Evolutionary conservation across 1,139 yeast genomes (phyloP).

Genomic region (Neolecta irregularis): DNA sequence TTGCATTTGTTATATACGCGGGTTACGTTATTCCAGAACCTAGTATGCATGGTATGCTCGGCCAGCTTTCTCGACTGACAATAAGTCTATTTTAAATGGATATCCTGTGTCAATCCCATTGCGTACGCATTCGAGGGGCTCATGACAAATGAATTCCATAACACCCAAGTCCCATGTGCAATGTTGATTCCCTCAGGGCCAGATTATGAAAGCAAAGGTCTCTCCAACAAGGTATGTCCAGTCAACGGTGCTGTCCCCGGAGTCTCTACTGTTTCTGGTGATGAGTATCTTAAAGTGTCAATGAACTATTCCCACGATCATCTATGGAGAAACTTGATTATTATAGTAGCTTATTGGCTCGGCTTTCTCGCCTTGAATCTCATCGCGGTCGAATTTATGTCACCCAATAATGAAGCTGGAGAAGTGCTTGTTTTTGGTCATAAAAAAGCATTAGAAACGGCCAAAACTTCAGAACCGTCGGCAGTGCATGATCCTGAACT

Average conservation of each 20-base stretch:
- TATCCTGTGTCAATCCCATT: slow-evolving; percentile 42
- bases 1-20: slow-evolving; percentile 40
- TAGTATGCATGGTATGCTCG: slow-evolving; percentile 11
- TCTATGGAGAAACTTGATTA: slow-evolving; percentile 77
- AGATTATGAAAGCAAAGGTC: slow-evolving; percentile 23
- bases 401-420: slow-evolving; percentile 69
- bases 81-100: slow-evolving; percentile 58
- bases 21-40: slow-evolving; percentile 41
- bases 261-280: slow-evolving; percentile 37
- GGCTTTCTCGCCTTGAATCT: slow-evolving; percentile 45
- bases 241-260: slow-evolving; percentile 55
- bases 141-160: slow-evolving; percentile 44
- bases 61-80: slow-evolving; percentile 22
- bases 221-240: slow-evolving; percentile 39
- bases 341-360: slow-evolving; percentile 39
- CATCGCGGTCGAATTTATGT: slow-evolving; percentile 46
- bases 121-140: slow-evolving; percentile 42
- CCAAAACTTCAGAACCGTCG: slow-evolving; percentile 16
- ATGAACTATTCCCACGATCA: slow-evolving; percentile 40
- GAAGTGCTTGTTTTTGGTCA: slow-evolving; percentile 56
- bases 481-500: neutral
- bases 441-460: slow-evolving; percentile 21
- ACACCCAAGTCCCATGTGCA: slow-evolving; percentile 35
- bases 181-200: slow-evolving; percentile 33
- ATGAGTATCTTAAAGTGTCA: slow-evolving; percentile 34